These are phyloP conservation scores for Barnettozyma californica DNA, from an alignment of 805 yeast species.

Conservation along the genomic window DNA sequence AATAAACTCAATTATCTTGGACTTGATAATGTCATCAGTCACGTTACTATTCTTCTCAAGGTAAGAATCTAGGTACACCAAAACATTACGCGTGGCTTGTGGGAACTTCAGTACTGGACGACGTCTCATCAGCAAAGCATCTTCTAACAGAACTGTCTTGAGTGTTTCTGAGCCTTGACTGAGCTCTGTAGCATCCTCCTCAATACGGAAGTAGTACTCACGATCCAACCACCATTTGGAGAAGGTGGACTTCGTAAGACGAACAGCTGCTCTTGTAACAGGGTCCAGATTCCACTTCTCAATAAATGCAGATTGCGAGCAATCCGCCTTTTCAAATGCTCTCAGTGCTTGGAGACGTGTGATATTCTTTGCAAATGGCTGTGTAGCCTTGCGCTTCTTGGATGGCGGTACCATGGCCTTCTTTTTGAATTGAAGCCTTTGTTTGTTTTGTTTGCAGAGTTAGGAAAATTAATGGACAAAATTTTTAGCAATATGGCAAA, in stretches of 20 bases:
- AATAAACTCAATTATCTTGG: background rate
- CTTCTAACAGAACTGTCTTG: background rate
- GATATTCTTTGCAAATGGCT: slow-evolving; percentile 3
- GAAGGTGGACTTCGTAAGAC: slow-evolving; percentile 1
- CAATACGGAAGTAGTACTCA: slow-evolving; percentile 2
- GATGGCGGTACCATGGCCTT: background rate
- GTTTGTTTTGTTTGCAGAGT: background rate
- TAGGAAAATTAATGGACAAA: background rate
- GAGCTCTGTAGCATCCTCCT: slow-evolving; percentile 2
- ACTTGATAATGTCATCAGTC: background rate
- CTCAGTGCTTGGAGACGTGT: slow-evolving; percentile 1
- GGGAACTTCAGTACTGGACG: slow-evolving; percentile 1
- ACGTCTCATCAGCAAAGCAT: slow-evolving; percentile 2
- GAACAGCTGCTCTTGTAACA: background rate
- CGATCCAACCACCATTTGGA: slow-evolving; percentile 3
- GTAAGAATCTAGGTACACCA: background rate
- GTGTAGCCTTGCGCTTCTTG: background rate
- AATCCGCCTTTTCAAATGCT: slow-evolving; percentile 2
- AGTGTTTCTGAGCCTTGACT: background rate
- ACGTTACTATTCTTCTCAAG: background rate
- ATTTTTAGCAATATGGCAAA: background rate
- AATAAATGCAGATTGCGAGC: background rate
- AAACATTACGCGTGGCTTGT: slow-evolving; percentile 1
- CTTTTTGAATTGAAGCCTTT: background rate
- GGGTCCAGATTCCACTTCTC: slow-evolving; percentile 2